Base-by-base conservation (phyloP, 1,284 basidiomycete species). In the Ceratobasidium sp. region DNA sequence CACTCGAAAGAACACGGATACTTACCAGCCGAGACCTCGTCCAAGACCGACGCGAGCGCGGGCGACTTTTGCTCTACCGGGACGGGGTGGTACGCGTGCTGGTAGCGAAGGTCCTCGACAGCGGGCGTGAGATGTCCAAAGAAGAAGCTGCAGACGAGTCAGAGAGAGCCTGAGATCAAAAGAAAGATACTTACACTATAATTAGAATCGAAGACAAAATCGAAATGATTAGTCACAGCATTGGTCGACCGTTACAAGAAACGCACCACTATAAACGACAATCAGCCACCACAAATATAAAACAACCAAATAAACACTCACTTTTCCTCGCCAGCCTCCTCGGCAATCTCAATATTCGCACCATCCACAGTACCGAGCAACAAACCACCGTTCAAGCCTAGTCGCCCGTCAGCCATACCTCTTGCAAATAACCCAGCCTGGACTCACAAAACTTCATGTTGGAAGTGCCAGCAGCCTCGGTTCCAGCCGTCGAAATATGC, bases 301-400 rank as follows among this genome's bases (percentile, higher is more conserved):
- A 49, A 51, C 9, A 24, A 31, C 80, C 7, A 31, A 11, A 62
- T 51, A 37, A 39, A 80, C 22, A 65, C 63, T 65, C 43, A 65
- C 63, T 91, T 90, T 77, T 87, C 86, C 77, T 90, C 88, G 39
- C 91, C 90, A 41, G 90, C 91, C 81, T 96, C 94, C 80, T 97
- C 94, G 1, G 93, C 95, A 78, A 98, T 97, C 84, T 97, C 95
- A 76, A 97, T 95, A 81, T 96, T 96, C 27, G 95, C 96, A 76
- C 96, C 96, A 82, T 98, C 93, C 83, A 83, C 78, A 5, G 79
- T 81, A 16, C 76, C 74, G 24, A 78, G 64, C 2, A 58, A 48
- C 39, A 73, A 54, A 19, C 56, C 95, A 61, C 95, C 95, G 79
- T 95, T 96, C 61, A 94, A 80, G 79, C 90, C 91, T 84, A 93